Evolutionary conservation across 441 rosid species (phyloP).

Genomic region (Rhodomyrtus psidioides): DNA sequence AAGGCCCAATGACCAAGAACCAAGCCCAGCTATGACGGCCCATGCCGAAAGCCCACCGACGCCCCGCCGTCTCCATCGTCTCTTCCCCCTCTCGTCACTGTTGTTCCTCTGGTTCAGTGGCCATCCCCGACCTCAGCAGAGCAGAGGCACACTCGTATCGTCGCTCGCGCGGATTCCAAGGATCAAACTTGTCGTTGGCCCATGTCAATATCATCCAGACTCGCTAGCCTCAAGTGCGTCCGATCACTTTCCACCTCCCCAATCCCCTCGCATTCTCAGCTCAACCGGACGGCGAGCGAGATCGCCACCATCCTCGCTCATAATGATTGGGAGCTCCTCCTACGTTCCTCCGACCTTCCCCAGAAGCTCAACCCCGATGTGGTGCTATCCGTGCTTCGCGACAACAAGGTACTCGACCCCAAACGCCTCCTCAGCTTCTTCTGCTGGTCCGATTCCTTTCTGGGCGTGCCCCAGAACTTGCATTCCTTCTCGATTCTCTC

Average conservation of each 20-base stretch:
- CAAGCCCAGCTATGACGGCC: neutral
- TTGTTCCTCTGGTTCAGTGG: neutral
- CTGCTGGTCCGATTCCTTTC: constrained; percentile 36
- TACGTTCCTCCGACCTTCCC: constrained; percentile 27
- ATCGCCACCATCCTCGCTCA: constrained; percentile 34
- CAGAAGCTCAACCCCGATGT: constrained; percentile 46
- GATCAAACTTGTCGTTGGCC: neutral
- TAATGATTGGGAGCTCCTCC: constrained; percentile 38
- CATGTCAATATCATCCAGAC: neutral
- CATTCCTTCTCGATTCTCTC: constrained; percentile 53
- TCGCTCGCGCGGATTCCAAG: neutral
- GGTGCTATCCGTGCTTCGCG: constrained; percentile 46
- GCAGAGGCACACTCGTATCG: neutral
- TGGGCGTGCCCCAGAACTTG: constrained; percentile 30
- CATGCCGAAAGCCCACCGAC: neutral
- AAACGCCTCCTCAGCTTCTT: constrained; percentile 51
- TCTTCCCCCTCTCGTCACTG: neutral
- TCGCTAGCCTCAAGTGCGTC: constrained; percentile 13
- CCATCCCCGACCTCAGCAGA: neutral
- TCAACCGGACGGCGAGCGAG: constrained; percentile 24
- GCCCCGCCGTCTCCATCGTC: neutral
- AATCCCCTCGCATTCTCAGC: neutral
- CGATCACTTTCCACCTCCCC: constrained; percentile 11
- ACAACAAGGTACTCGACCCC: constrained; percentile 40
- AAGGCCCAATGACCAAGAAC: neutral